Conservation (phyloP, 805 yeast species). For the Metschnikowia orientalis region DNA sequence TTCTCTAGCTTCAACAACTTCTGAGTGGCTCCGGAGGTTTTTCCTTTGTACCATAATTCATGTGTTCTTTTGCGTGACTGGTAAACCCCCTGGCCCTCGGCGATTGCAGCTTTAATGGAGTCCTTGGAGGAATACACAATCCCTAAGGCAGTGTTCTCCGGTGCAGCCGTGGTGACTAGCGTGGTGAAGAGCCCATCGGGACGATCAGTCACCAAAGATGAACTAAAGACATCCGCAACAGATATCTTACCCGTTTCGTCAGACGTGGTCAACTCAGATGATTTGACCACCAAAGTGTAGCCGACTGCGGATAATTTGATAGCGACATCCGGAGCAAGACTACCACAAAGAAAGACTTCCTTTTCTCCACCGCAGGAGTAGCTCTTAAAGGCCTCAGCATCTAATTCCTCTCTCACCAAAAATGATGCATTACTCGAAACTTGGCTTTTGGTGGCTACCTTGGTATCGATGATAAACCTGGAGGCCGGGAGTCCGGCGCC, state of each 20-base stretch:
- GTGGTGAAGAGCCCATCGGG: conserved; percentile 83
- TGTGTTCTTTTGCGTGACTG: conserved; percentile 75
- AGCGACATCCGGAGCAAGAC: conserved; percentile 22
- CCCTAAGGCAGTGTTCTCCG: conserved; percentile 56
- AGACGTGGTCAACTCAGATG: conserved; percentile 28
- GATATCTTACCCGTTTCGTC: conserved; percentile 26
- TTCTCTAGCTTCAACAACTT: conserved; percentile 57
- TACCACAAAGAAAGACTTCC: conserved; percentile 22
- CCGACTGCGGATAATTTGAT: conserved; percentile 29
- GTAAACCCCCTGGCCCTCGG: conserved; percentile 82
- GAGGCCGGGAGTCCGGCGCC: conserved; percentile 16
- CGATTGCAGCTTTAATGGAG: conserved; percentile 77
- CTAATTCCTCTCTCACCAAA: conserved; percentile 18
- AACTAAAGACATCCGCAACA: conserved; percentile 43
- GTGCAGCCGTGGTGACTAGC: conserved; percentile 68
- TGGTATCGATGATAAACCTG: conserved; percentile 15
- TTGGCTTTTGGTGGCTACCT: conserved; percentile 8
- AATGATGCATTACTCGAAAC: conserved; percentile 20
- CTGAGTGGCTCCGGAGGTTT: conserved; percentile 95
- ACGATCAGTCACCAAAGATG: conserved; percentile 71
- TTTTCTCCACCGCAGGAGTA: conserved; percentile 27
- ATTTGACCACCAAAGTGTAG: conserved; percentile 30
- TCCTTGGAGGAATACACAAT: conserved; percentile 85
- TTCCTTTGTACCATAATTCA: conserved; percentile 95
- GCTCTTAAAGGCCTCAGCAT: conserved; percentile 16